Base-by-base conservation (phyloP, 1,284 basidiomycete species). In the Sporisorium scitamineum region DNA sequence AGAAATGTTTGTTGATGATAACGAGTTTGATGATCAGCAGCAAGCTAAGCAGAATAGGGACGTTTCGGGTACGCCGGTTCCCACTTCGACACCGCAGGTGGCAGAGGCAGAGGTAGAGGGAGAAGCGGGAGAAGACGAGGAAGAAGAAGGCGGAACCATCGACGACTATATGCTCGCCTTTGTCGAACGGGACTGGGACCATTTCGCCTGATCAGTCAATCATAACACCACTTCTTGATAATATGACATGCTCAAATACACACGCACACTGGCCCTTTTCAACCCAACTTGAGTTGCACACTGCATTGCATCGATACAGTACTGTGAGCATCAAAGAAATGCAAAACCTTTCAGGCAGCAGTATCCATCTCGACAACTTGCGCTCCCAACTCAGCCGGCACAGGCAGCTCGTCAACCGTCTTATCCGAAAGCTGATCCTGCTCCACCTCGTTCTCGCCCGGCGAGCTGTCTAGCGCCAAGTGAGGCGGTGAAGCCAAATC, bases 81-180 rank as follows among this genome's bases (percentile, higher is more conserved):
- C 48, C 16, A 18, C 1, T 9, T 32, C 24, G 48, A 2, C 93
- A 94, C 22, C 62, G 75, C 26, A 74, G 80, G 44, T 80, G 32
- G 78, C 82, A 50, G 27, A 70, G 47, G 79, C 94, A 94, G 84
- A 89, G 86, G 32, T 37, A 7, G 61, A 26, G 7, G 56, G 5
- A 92, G 94, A 31, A 65, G 78, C 75, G 76, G 56, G 82, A 41
- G 80, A 85, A 27, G 80, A 76, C n/a, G 77, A 16, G 92, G 94
- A 52, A 59, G 79, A 85, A 29, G 44, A 81, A 45, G 80, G 94
- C 92, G 90, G 92, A 6, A 90, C 90, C 7, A 87, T 92, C 26
- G 91, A 92, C 57, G 94, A 95, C 70, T 96, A 94, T 80, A 95
- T 98, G 94, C 88, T 97, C 52, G 86, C 88, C 7, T 90, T 91